Conservation (phyloP, 345 rosid species). For the Odontarrhena argentea region DNA sequence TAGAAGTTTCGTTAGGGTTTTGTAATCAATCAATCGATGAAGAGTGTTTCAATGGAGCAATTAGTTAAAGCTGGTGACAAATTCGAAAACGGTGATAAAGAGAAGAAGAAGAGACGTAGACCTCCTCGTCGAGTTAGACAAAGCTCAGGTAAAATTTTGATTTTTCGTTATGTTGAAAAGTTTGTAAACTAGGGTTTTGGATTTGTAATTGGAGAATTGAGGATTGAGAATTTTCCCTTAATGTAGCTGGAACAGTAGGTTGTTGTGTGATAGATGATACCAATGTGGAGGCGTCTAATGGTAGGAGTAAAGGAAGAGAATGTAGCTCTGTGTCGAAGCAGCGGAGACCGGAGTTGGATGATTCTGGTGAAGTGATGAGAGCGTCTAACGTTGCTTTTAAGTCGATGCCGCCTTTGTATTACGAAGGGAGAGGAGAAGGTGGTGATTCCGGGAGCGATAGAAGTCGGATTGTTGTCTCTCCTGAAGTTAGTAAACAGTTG, state of each 20-base stretch:
- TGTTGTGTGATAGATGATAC: slow-evolving; percentile 46
- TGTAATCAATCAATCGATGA: slow-evolving; percentile 41
- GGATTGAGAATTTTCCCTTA: not conserved
- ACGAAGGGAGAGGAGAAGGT: slow-evolving; percentile 33
- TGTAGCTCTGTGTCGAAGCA: slow-evolving; percentile 36
- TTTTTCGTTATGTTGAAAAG: not conserved
- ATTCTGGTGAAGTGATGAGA: slow-evolving; percentile 27
- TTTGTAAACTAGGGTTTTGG: not conserved
- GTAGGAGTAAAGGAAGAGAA: slow-evolving; percentile 41
- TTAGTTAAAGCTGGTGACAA: slow-evolving; percentile 45
- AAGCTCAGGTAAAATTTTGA: slow-evolving; percentile 40
- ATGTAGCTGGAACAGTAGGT: slow-evolving; percentile 29
- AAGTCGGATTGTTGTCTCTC: slow-evolving; percentile 28
- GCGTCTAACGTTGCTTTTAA: slow-evolving; percentile 50
- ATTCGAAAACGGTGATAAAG: slow-evolving; percentile 64
- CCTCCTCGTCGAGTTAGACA: slow-evolving; percentile 67
- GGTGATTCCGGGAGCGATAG: slow-evolving; percentile 20
- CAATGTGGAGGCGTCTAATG: slow-evolving; percentile 42
- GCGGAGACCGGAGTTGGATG: slow-evolving; percentile 35
- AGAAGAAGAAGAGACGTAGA: slow-evolving; percentile 73
- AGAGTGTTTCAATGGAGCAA: slow-evolving; percentile 44
- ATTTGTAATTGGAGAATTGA: not conserved
- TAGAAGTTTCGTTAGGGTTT: not conserved
- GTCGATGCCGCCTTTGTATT: slow-evolving; percentile 73
- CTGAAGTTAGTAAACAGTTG: slow-evolving; percentile 39